Evolutionary conservation across 2,329 filamentous ascomycete genomes (phyloP), one percentile per base, ranked within the genome.

Genomic region (Trichoderma koningii): DNA sequence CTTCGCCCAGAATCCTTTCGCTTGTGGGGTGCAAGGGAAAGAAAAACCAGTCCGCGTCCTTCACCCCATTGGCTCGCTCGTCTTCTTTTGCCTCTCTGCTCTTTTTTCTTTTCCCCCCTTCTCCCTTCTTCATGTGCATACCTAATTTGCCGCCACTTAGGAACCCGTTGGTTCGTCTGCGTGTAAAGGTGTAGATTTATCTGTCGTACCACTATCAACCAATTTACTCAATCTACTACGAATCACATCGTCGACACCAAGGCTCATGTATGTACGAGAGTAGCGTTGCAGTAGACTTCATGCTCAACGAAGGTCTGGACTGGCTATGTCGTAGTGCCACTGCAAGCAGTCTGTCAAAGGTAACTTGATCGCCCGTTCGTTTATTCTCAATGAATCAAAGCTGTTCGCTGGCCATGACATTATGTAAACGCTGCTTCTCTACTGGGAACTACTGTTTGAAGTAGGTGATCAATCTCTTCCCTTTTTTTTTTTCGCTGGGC

Each of bases 121-220:
- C 30, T 7, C 30, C 7, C 30, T 30, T 30, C 30, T 23, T 23
- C 21, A 23, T 3, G 21, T n/a, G n/a, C n/a, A n/a, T 23, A 30
- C 9, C 6, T 9, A 30, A 9, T 19, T 23, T 38, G 51, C 30
- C 34, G 45, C 44, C 45, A 48, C 26, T 19, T 60, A 9, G 19
- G 12, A 44, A 23, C 14, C 23, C 23, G 38, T 38, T 50, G 44
- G 56, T 41, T 38, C 34, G 34, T n/a, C 45, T 15, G 15, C 42
- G 56, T 51, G 6, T 30, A 23, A 3, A 60, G 56, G 28, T 47
- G 56, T 30, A 41, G 56, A 38, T 26, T 60, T 17, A 17, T 38
- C 45, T 26, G 28, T 60, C 56, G 45, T 60, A 60, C 41, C 56
- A 60, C 45, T 60, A 60, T 50, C 56, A 51, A 34, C 17, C 7